These are phyloP conservation scores for Microbotryum intermedium DNA, from an alignment of 1,284 basidiomycete species.

Conservation along the genomic window DNA sequence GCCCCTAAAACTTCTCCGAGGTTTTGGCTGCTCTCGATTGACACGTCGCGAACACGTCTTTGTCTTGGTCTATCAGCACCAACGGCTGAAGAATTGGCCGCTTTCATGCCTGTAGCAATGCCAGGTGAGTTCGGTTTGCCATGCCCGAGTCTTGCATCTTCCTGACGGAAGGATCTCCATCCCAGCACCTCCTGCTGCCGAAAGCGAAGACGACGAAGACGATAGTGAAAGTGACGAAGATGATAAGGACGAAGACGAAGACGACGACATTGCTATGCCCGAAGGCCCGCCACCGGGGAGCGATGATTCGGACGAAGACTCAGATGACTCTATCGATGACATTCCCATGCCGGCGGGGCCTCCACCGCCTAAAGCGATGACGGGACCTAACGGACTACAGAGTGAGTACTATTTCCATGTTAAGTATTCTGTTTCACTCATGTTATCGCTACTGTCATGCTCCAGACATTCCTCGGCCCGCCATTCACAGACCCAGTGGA, in stretches of 20 bases:
- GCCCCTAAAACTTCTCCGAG: neutral
- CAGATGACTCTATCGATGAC: constrained; percentile 30
- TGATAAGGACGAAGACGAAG: constrained; percentile 41
- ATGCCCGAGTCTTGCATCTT: neutral
- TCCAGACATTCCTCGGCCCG: neutral
- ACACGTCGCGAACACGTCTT: constrained; percentile 13
- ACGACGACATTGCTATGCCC: constrained; percentile 79
- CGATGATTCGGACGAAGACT: constrained; percentile 9
- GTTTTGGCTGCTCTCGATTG: neutral
- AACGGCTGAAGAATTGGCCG: constrained; percentile 26
- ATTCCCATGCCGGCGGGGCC: constrained; percentile 31
- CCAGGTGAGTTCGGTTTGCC: neutral
- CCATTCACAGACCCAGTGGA: too few species aligned
- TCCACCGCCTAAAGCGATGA: constrained; percentile 26
- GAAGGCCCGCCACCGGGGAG: constrained; percentile 60
- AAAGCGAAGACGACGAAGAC: constrained; percentile 30
- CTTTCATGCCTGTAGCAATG: constrained; percentile 12
- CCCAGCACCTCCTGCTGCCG: neutral
- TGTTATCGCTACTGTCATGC: neutral
- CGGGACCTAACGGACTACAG: too few species aligned
- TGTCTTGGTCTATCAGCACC: constrained; percentile 21
- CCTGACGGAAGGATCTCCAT: neutral
- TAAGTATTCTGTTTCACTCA: neutral
- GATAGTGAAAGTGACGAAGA: constrained; percentile 8
- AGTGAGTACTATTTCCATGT: neutral